Evolutionary conservation across 2,329 filamentous ascomycete genomes (phyloP), one percentile per base, ranked within the genome.

Genomic region (Diaporthe destruens): DNA sequence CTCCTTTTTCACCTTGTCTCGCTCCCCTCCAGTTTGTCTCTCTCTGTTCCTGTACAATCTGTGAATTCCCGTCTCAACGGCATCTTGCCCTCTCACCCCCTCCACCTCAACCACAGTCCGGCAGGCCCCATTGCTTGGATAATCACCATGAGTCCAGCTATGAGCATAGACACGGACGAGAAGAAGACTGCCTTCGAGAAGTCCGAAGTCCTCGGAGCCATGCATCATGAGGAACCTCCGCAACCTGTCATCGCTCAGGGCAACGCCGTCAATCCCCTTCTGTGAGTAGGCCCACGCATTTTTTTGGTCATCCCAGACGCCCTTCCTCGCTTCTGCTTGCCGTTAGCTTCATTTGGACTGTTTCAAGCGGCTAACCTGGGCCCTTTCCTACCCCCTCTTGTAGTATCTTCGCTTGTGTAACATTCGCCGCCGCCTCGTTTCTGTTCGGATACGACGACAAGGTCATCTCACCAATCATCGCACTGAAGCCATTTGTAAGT

Each of bases 381-480:
- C 12, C 39, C 39, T 42, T 5, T 42, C 39, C 1, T 25, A 5
- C 36, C 12, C 32, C 18, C 39, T 36, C 29, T 51, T 18, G 8
- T 7, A 66, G 61, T 25, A 67, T 71, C 49, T 71, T 71, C 25
- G 69, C 69, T 23, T 66, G 69, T 16, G 69, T 67, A 25, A 67
- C 59, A 2, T 71, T 71, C 25, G 69, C 69, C 44, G 69, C 69
- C 9, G 69, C 69, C 44, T 71, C 69, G 2, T 71, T 71, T 18
- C 59, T 71, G 29, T 71, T 71, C 54, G 71, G 71, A 25, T 72
- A 72, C 44, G 71, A 72, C 54, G 65, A 72, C 47, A 72, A 72
- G 25, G 65, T 72, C 34, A 72, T 72, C 25, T 68, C 63, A 11
- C 61, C 71, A 42, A 47, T 72, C 12, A 69, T 69, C 29, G 71